Evolutionary conservation across 2,329 filamentous ascomycete species (phyloP).

Genomic region (Coniochaeta sp.): DNA sequence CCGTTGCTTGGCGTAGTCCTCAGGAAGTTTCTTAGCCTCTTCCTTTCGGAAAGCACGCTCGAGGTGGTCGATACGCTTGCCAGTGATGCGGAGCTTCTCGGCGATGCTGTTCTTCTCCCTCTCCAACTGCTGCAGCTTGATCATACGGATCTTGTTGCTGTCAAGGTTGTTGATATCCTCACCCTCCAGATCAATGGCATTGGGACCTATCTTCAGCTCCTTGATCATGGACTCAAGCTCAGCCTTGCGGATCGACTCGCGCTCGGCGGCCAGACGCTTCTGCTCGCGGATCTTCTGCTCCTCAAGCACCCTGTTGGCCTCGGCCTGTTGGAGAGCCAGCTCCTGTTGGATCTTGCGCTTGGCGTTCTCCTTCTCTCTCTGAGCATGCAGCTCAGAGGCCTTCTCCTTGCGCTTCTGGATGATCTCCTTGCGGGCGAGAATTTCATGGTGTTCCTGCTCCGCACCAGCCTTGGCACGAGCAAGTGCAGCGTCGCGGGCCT

Average conservation of each 20-base stretch:
- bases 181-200: slow-evolving; percentile 66
- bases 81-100: slow-evolving; percentile 82
- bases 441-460: slow-evolving; percentile 85
- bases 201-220: slow-evolving; percentile 83
- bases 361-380: slow-evolving; percentile 87
- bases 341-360: slow-evolving; percentile 79
- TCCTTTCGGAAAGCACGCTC: slow-evolving; percentile 96
- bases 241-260: slow-evolving; percentile 82
- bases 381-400: slow-evolving; percentile 79
- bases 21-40: slow-evolving; percentile 82
- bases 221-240: slow-evolving; percentile 89
- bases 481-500: slow-evolving; percentile 73
- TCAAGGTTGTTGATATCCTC: slow-evolving; percentile 82
- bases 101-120: slow-evolving; percentile 96
- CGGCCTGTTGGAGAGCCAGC: slow-evolving; percentile 82
- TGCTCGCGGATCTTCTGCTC: slow-evolving; percentile 88
- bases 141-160: slow-evolving; percentile 79
- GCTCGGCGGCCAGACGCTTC: slow-evolving; percentile 77
- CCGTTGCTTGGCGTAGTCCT: slow-evolving; percentile 79
- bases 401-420: slow-evolving; percentile 98
- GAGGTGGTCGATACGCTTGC: slow-evolving; percentile 93
- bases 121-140: slow-evolving; percentile 93
- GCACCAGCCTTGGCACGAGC: slow-evolving; percentile 77
- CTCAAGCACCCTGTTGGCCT: slow-evolving; percentile 80
- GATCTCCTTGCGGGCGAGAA: slow-evolving; percentile 75